These are phyloP conservation scores for Stipa capillata DNA, from an alignment of 176 grass and related monocot species.

Conservation along the genomic window DNA sequence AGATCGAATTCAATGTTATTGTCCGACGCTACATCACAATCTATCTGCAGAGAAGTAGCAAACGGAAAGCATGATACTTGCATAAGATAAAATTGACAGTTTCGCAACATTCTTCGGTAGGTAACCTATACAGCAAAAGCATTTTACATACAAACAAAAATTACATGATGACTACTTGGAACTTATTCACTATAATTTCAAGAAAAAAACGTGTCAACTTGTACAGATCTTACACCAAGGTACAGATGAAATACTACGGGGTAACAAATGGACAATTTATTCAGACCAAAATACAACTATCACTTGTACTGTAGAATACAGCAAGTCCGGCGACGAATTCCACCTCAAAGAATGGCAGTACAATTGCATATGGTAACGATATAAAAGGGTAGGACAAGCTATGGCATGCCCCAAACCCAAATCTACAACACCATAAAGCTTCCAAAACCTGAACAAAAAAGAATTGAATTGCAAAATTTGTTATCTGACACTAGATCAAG, in stretches of 20 bases:
- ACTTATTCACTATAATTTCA: background rate
- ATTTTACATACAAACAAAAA: no score
- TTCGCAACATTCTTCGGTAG: no score
- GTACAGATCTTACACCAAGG: background rate
- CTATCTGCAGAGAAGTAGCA: no score
- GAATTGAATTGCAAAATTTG: slow-evolving; percentile 26
- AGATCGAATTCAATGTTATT: no score
- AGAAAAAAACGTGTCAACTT: background rate
- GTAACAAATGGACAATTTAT: background rate
- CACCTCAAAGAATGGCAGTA: slow-evolving; percentile 18
- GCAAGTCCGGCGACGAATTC: background rate
- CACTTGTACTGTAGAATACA: background rate
- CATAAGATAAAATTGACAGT: no score
- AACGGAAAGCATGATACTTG: no score
- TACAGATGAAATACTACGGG: background rate
- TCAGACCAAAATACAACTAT: slow-evolving; percentile 3
- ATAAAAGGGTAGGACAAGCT: slow-evolving; percentile 3
- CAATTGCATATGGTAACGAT: background rate
- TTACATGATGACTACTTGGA: background rate
- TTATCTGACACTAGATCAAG: slow-evolving; percentile 15
- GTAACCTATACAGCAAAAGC: no score
- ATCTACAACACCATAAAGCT: slow-evolving; percentile 16
- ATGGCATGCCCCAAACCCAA: background rate
- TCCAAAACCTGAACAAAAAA: background rate
- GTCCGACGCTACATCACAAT: no score